These are phyloP conservation scores for Umbelopsis sp. DNA, from an alignment of 192 early-diverging fungal species.

Conservation along the genomic window DNA sequence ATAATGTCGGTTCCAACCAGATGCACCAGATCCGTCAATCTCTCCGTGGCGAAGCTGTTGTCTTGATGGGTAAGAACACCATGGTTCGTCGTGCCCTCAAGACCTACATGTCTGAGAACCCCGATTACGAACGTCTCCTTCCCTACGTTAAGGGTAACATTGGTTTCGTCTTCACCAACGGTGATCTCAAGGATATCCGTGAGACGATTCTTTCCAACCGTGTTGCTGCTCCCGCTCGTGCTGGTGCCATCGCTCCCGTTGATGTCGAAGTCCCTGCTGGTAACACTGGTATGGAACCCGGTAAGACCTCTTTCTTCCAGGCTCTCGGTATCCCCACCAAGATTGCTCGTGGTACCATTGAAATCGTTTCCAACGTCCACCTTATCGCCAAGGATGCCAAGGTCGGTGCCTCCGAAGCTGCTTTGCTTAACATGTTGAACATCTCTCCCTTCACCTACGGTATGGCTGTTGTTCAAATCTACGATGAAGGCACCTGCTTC, in stretches of 20 bases:
- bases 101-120: constrained; percentile 67
- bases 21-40: constrained; percentile 96
- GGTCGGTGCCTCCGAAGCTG: constrained; percentile 98
- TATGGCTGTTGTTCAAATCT: constrained; percentile 91
- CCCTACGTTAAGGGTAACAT: constrained; percentile 92
- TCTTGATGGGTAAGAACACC: constrained; percentile 99
- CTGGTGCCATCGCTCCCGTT: constrained; percentile 90
- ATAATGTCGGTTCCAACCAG: constrained; percentile 99
- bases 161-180: constrained; percentile 99
- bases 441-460: constrained; percentile 99
- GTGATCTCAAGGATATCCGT: constrained; percentile 93
- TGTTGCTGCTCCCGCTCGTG: constrained; percentile 95
- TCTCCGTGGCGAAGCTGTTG: constrained; percentile 88
- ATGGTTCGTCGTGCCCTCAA: constrained; percentile 92
- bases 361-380: constrained; percentile 95
- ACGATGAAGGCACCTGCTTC: constrained; percentile 91
- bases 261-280: constrained; percentile 67
- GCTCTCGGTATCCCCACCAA: constrained; percentile 99
- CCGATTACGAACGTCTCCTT: constrained; percentile 79
- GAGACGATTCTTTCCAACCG: constrained; percentile 91
- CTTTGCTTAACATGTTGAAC: constrained; percentile 96
- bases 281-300: constrained; percentile 99
- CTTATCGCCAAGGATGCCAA: constrained; percentile 87
- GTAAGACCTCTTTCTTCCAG: constrained; percentile 99
- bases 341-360: constrained; percentile 99